Percentiles rank a stretch among this genome's conserved stretches.
phyloP scores from a whole-genome alignment of 305 asterid genomes.

The Solanum chacoense region DNA sequence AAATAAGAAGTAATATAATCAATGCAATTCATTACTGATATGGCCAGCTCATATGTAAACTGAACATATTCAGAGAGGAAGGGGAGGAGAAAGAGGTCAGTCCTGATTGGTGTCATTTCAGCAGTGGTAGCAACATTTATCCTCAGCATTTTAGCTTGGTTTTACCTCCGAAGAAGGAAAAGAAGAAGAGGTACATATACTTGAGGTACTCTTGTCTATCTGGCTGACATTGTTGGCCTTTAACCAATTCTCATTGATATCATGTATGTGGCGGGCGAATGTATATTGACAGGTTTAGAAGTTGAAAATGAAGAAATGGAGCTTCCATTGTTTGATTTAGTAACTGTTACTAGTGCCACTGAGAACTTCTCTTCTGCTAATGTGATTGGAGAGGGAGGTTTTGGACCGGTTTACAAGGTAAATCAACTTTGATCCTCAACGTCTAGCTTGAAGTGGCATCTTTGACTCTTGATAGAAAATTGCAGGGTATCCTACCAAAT shows the following conservation, averaged over 20 bases:
- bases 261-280: neutral
- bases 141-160: neutral
- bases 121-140: neutral
- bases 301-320: neutral
- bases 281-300: neutral
- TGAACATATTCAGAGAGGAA: neutral
- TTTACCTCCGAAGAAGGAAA: neutral
- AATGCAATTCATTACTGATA: neutral
- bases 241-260: neutral
- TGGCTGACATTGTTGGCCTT: neutral
- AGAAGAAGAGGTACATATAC: neutral
- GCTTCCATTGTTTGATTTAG: constrained; percentile 1
- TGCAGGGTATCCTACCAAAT: constrained; percentile 8
- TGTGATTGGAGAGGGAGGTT: constrained; percentile 13
- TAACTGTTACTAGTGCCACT: neutral
- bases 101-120: neutral
- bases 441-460: neutral
- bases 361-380: constrained; percentile 4
- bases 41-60: neutral
- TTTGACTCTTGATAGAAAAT: neutral
- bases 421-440: neutral
- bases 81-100: neutral
- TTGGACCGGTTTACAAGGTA: constrained; percentile 19
- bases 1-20: neutral
- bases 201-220: neutral